Evolutionary conservation across 352 stramenopile genomes (phyloP).

Genomic region (Phytophthora idaei): DNA sequence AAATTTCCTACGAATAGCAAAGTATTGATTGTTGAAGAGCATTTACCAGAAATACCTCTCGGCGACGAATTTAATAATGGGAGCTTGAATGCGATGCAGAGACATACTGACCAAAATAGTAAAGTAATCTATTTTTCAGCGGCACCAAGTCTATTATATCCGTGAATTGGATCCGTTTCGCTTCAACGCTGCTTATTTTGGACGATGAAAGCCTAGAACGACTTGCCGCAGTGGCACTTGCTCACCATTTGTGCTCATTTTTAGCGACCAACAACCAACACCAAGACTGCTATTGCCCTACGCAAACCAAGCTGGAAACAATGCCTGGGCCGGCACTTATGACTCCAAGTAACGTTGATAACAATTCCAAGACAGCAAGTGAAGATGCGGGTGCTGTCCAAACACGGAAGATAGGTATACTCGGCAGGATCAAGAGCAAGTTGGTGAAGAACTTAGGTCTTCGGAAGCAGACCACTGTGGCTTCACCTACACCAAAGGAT

Average conservation of each 20-base stretch:
- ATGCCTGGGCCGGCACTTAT: conserved; percentile 38
- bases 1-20: conserved; percentile 3
- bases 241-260: conserved; percentile 14
- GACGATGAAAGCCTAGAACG: neutral
- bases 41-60: conserved; percentile 16
- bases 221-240: neutral
- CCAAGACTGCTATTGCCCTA: neutral
- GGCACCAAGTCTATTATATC: too few relatives aligned
- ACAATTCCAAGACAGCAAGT: conserved; percentile 5
- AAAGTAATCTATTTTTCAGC: conserved; percentile 2
- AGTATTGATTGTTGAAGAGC: neutral
- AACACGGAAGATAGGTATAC: conserved; percentile 65
- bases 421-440: conserved; percentile 75
- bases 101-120: neutral
- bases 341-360: conserved; percentile 30
- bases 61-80: neutral
- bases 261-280: conserved; percentile 18
- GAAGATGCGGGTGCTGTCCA: conserved; percentile 9
- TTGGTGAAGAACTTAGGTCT: conserved; percentile 55
- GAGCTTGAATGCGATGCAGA: too few relatives aligned
- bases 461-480: conserved; percentile 38
- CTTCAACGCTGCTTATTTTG: conserved; percentile 22
- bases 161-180: conserved; percentile 22
- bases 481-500: conserved; percentile 44
- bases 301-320: neutral